phyloP scores from a whole-genome alignment of 345 rosid species.

The Trapa incisa region DNA sequence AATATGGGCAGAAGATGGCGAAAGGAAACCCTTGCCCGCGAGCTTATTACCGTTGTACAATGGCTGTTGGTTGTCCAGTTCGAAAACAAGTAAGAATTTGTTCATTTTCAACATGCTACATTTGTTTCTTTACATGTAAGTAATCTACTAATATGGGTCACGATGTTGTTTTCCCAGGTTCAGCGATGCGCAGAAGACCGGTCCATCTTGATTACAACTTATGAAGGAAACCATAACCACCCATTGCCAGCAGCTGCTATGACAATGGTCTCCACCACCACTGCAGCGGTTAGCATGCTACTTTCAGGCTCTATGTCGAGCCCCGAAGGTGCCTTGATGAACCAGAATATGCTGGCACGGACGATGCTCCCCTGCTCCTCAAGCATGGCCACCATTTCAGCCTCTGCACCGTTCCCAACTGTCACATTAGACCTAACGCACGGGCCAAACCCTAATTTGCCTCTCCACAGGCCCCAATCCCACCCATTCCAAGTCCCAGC shows the following conservation, averaged over 20 bases:
- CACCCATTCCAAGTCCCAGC: slow-evolving; percentile 23
- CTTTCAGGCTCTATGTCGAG: slow-evolving; percentile 92
- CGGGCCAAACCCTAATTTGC: slow-evolving; percentile 38
- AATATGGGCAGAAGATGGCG: slow-evolving; percentile 98
- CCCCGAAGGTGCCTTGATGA: slow-evolving; percentile 64
- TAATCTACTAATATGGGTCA: not conserved
- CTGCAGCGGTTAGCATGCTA: slow-evolving; percentile 79
- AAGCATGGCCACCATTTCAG: slow-evolving; percentile 90
- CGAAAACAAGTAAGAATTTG: slow-evolving; percentile 52
- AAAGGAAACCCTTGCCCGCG: slow-evolving; percentile 97
- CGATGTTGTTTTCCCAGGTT: slow-evolving; percentile 26
- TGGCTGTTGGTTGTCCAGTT: slow-evolving; percentile 88
- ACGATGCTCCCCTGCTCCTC: slow-evolving; percentile 83
- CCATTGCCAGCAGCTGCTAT: slow-evolving; percentile 88
- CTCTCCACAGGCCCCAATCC: slow-evolving; percentile 24
- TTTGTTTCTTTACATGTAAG: not conserved
- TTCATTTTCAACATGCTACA: not conserved
- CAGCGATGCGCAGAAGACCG: slow-evolving; percentile 93
- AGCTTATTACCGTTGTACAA: slow-evolving; percentile 95
- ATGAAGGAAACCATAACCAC: slow-evolving; percentile 90
- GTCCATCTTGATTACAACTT: slow-evolving; percentile 75
- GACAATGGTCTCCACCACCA: slow-evolving; percentile 91
- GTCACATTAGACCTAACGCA: slow-evolving; percentile 91
- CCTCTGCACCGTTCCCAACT: slow-evolving; percentile 92
- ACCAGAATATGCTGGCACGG: slow-evolving; percentile 69